These are phyloP conservation scores for Actinomortierella wolfii DNA, from an alignment of 371 early-diverging fungal species.

Conservation along the genomic window DNA sequence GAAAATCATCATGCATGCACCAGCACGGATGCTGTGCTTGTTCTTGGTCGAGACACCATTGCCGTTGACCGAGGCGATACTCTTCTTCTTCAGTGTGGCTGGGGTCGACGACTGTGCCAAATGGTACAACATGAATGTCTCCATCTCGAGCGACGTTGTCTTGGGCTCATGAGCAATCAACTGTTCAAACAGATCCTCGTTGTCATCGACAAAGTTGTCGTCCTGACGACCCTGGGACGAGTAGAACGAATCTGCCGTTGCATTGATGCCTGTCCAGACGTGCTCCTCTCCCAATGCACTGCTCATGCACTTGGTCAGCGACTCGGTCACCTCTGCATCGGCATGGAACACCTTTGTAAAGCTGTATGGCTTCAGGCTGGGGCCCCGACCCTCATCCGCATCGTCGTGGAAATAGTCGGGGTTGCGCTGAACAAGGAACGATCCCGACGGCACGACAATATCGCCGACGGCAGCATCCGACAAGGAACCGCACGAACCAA, in stretches of 20 bases:
- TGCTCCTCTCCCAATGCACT: conserved; percentile 53
- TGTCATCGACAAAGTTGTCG: conserved; percentile 80
- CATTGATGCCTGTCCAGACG: conserved; percentile 77
- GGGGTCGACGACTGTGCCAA: conserved; percentile 63
- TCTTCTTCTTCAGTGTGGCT: conserved; percentile 23
- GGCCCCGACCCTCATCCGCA: conserved; percentile 33
- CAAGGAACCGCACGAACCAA: conserved; percentile 92
- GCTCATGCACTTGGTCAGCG: conserved; percentile 49
- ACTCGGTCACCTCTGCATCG: conserved; percentile 60
- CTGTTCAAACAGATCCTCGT: conserved; percentile 63
- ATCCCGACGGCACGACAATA: conserved; percentile 75
- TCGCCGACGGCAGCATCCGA: conserved; percentile 65
- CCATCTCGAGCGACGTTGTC: conserved; percentile 89
- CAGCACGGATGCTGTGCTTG: conserved; percentile 67
- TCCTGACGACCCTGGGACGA: conserved; percentile 87
- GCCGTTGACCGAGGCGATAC: background rate
- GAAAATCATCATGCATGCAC: conserved; percentile 87
- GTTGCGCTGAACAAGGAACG: conserved; percentile 80
- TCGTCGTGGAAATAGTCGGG: conserved; percentile 70
- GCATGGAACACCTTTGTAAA: conserved; percentile 68
- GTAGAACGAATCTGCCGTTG: conserved; percentile 92
- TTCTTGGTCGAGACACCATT: conserved; percentile 1
- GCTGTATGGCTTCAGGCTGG: conserved; percentile 60
- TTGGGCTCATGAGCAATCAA: conserved; percentile 55
- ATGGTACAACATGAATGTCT: conserved; percentile 86